Conservation (phyloP, 768 basidiomycete genomes). For the Saitozyma podzolica region DNA sequence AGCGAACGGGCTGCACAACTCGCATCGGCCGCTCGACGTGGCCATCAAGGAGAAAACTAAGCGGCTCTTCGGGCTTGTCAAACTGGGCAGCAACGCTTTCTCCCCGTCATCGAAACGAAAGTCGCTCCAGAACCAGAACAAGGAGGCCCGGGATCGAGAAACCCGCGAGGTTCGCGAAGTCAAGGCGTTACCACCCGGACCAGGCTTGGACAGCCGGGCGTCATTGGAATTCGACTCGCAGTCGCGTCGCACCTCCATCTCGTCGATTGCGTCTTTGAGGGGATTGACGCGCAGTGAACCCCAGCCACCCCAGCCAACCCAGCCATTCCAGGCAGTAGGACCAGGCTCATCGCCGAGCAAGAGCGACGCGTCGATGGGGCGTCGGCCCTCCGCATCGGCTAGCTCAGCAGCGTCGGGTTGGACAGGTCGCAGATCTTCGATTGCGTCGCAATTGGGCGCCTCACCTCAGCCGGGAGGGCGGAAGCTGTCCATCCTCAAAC, state of each 20-base stretch:
- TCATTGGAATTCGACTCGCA: no score
- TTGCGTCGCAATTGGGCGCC: constrained; percentile 5
- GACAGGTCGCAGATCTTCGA: constrained; percentile 4
- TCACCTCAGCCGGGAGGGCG: constrained; percentile 3
- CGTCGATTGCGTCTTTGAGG: constrained; percentile 19
- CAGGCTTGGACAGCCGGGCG: no score
- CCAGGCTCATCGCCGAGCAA: no score
- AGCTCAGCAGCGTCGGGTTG: background rate
- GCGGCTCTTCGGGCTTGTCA: constrained; percentile 42
- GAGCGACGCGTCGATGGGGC: no score
- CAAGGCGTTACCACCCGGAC: no score
- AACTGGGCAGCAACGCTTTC: constrained; percentile 30
- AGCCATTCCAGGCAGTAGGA: no score
- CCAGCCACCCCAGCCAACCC: no score
- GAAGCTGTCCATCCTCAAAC: constrained; percentile 23
- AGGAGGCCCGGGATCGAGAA: background rate
- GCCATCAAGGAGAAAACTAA: constrained; percentile 49
- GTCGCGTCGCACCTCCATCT: constrained; percentile 27
- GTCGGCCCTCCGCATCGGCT: no score
- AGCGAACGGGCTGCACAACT: constrained; percentile 5
- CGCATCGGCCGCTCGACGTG: constrained; percentile 34
- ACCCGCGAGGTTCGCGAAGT: no score
- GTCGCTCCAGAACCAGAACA: background rate
- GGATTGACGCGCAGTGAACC: background rate
- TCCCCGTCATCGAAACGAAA: constrained; percentile 14